Percentiles rank a stretch among this genome's conserved stretches.
Evolutionary conservation across 2,329 filamentous ascomycete species (phyloP).

Genomic region (Sclerotinia nivalis): DNA sequence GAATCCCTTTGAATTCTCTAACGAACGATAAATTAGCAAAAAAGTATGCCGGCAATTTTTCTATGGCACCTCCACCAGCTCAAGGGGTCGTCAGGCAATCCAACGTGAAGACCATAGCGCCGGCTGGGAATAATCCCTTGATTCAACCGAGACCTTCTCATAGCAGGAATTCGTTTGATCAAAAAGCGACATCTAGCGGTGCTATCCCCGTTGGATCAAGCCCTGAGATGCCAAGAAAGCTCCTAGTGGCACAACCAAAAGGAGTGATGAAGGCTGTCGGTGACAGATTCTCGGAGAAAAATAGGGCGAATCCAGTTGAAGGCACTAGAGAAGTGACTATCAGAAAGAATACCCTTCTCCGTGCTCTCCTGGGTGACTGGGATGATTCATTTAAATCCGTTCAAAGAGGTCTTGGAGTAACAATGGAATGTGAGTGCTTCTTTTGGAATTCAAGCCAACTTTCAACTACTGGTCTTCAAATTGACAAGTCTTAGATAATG

Average conservation of each 20-base stretch:
- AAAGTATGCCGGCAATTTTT: background rate
- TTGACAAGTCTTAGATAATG: conserved; percentile 5
- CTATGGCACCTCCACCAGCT: background rate
- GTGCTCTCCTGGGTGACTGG: conserved; percentile 11
- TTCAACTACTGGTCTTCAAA: background rate
- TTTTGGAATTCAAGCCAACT: background rate
- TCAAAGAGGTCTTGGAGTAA: conserved; percentile 14
- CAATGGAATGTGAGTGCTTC: background rate
- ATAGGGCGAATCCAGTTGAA: background rate
- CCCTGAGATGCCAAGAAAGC: background rate
- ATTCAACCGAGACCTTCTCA: background rate
- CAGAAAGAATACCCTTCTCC: background rate
- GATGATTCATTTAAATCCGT: background rate
- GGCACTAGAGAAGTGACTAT: conserved; percentile 9
- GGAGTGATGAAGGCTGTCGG: background rate
- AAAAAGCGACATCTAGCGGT: background rate
- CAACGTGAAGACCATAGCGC: too few species aligned
- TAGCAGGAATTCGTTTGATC: background rate
- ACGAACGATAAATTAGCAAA: background rate
- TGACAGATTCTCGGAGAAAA: background rate
- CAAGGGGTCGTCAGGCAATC: background rate
- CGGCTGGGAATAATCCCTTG: background rate
- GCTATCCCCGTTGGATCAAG: background rate
- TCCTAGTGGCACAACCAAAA: background rate
- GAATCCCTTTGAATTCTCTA: background rate